A percentile compares a stretch with the other conserved stretches of the same genome.
These are phyloP conservation scores for Cnidoscolus chayamansa DNA, from an alignment of 441 rosid genomes.

Conservation along the genomic window DNA sequence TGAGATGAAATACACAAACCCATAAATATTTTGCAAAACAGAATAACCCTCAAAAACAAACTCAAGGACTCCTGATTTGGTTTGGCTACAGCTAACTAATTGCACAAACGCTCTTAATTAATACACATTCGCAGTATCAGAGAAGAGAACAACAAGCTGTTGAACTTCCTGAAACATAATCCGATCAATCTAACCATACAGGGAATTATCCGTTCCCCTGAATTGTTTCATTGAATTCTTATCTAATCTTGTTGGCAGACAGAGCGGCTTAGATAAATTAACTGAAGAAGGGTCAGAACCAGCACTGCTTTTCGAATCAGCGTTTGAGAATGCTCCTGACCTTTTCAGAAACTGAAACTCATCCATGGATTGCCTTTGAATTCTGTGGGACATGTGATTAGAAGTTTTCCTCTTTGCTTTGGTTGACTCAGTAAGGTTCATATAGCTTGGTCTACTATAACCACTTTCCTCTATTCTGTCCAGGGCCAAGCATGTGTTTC, in stretches of 20 bases:
- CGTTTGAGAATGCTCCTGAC: constrained; percentile 43
- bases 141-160: constrained; percentile 64
- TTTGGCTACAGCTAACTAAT: constrained; percentile 22
- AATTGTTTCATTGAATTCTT: constrained; percentile 31
- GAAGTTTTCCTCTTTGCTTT: constrained; percentile 61
- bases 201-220: constrained; percentile 30
- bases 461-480: constrained; percentile 52
- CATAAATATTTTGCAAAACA: constrained; percentile 24
- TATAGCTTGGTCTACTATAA: constrained; percentile 61
- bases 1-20: not conserved
- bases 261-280: constrained; percentile 53
- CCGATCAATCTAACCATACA: constrained; percentile 28
- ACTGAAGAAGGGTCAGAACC: constrained; percentile 42
- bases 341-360: constrained; percentile 76
- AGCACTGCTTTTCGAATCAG: constrained; percentile 45
- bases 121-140: constrained; percentile 20
- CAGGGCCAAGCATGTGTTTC: constrained; percentile 47
- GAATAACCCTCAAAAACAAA: constrained; percentile 16
- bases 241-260: constrained; percentile 49
- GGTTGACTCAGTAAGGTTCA: constrained; percentile 81
- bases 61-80: constrained; percentile 11
- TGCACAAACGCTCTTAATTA: constrained; percentile 14
- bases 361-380: constrained; percentile 84
- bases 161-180: constrained; percentile 33
- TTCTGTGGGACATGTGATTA: constrained; percentile 32